Evolutionary conservation across 2,329 filamentous ascomycete genomes (phyloP).

Genomic region (Harringtonia aguacate): DNA sequence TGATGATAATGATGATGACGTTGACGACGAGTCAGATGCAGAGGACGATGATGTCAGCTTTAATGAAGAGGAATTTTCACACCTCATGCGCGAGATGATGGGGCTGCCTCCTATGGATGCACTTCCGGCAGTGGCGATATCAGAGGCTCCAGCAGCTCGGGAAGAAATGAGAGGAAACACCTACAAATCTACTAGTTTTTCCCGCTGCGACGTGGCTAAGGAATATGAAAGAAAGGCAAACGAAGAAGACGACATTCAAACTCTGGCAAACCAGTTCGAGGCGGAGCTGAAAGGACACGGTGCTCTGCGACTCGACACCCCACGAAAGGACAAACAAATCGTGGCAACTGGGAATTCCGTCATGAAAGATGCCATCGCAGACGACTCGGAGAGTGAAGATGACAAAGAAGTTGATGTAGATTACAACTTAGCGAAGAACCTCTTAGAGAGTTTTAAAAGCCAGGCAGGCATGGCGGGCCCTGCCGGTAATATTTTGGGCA

Average conservation of each 20-base stretch:
- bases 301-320: slow-evolving; percentile 45
- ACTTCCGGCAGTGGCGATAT: background rate
- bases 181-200: background rate
- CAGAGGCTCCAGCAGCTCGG: background rate
- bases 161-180: background rate
- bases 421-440: slow-evolving; percentile 78
- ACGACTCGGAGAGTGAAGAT: slow-evolving; percentile 33
- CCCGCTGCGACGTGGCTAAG: too few relatives aligned
- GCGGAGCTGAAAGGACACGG: slow-evolving; percentile 60
- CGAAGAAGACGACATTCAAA: slow-evolving; percentile 36
- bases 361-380: background rate
- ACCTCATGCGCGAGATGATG: slow-evolving; percentile 91
- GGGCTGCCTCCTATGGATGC: slow-evolving; percentile 36
- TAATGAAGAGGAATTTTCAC: slow-evolving; percentile 73
- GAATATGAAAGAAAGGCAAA: slow-evolving; percentile 3
- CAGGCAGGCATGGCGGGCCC: slow-evolving; percentile 81
- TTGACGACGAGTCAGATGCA: slow-evolving; percentile 72
- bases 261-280: slow-evolving; percentile 60
- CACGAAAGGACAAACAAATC: slow-evolving; percentile 17
- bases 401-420: slow-evolving; percentile 64
- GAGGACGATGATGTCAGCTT: slow-evolving; percentile 69
- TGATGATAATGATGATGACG: slow-evolving; percentile 56
- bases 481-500: slow-evolving; percentile 72
- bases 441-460: slow-evolving; percentile 86
- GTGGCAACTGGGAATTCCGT: slow-evolving; percentile 15